A percentile compares a stretch with the other conserved stretches of the same genome.
These are phyloP conservation scores for Colletotrichum sp. DNA, from an alignment of 2,329 filamentous ascomycete genomes.

Conservation along the genomic window DNA sequence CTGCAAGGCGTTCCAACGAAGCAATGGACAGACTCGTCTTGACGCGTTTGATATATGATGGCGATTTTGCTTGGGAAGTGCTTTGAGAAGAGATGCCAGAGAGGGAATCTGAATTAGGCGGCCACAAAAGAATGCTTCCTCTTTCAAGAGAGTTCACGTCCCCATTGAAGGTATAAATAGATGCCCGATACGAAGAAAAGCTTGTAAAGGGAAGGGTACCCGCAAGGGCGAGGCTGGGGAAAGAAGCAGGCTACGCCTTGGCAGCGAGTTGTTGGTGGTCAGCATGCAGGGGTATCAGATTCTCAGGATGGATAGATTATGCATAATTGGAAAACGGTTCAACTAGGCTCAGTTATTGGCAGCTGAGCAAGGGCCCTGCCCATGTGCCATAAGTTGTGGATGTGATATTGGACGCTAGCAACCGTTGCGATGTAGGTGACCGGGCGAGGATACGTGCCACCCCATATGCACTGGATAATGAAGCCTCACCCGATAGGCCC, in stretches of 20 bases:
- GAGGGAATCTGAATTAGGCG: background rate
- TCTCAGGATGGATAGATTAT: fast-evolving
- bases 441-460: background rate
- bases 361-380: fast-evolving
- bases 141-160: background rate
- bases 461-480: fast-evolving
- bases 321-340: background rate
- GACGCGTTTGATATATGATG: no score
- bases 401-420: background rate
- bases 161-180: background rate
- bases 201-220: background rate
- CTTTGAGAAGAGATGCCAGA: no score
- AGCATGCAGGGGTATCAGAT: background rate
- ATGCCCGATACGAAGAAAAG: background rate
- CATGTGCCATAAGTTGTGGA: background rate
- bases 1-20: background rate
- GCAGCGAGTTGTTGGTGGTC: background rate
- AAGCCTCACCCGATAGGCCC: background rate
- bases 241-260: background rate
- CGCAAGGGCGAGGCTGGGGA: background rate
- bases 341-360: background rate
- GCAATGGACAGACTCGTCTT: no score
- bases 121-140: background rate
- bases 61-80: no score
- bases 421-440: fast-evolving